phyloP scores from a whole-genome alignment of 495 filamentous ascomycete genomes.

The Lineolata rhizophorae region DNA sequence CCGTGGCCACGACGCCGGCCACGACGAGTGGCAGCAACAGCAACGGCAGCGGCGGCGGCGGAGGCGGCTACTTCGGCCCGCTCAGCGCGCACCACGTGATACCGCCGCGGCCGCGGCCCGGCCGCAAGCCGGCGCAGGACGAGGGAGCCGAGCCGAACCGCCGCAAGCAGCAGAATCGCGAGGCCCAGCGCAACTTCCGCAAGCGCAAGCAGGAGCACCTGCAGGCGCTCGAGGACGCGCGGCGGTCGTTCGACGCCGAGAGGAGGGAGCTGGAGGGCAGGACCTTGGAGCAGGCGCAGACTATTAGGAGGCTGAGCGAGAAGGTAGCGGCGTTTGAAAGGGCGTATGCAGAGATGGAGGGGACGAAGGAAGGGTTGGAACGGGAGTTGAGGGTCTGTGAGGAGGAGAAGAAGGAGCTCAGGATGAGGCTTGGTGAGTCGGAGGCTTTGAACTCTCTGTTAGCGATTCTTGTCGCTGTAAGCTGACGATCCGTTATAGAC shows the following conservation, averaged over 20 bases:
- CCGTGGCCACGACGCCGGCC: too few species aligned
- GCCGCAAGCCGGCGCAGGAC: conserved; percentile 15
- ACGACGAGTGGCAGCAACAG: too few species aligned
- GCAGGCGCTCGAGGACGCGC: background rate
- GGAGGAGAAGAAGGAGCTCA: background rate
- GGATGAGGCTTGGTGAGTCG: background rate
- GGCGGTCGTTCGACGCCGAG: background rate
- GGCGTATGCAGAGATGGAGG: background rate
- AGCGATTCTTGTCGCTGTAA: background rate
- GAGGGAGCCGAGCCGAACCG: conserved; percentile 6
- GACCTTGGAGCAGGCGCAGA: too few species aligned
- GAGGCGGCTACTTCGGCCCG: too few species aligned
- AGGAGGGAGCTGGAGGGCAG: background rate
- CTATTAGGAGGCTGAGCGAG: background rate
- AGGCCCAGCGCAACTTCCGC: conserved; percentile 11
- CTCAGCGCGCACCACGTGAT: conserved; percentile 7
- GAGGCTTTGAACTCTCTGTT: background rate
- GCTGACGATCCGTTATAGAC: background rate
- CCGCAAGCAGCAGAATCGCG: conserved; percentile 14
- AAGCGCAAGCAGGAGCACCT: conserved; percentile 6
- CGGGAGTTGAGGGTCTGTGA: background rate
- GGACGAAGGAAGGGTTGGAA: background rate
- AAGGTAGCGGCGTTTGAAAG: background rate
- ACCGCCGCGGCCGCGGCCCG: conserved; percentile 11
- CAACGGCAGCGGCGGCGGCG: too few species aligned